A percentile compares a stretch with the other conserved stretches of the same genome.
These are phyloP conservation scores for Creolimax fragrantissima DNA, from an alignment of 78 protist genomes.

Conservation along the genomic window DNA sequence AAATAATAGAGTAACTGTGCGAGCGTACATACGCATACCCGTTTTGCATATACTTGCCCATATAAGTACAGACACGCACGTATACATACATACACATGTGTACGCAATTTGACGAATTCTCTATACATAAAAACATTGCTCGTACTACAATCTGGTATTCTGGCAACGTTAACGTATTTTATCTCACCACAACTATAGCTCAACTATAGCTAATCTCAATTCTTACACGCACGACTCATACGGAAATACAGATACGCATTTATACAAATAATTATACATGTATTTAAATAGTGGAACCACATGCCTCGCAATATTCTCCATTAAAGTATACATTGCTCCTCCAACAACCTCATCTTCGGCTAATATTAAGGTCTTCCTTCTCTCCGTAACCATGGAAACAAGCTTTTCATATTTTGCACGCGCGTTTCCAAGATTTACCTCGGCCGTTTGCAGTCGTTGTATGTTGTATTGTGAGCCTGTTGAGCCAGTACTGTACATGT, in stretches of 20 bases:
- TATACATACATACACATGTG: not conserved
- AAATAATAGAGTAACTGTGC: too few species aligned
- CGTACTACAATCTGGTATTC: too few species aligned
- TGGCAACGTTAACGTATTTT: too few species aligned
- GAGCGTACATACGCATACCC: too few species aligned
- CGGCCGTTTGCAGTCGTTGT: not conserved
- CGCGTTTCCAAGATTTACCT: not conserved
- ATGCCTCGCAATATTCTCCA: not conserved
- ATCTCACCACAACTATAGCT: too few species aligned
- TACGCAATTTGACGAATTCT: too few species aligned
- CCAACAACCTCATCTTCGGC: not conserved
- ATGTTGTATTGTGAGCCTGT: not conserved
- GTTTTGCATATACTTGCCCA: too few species aligned
- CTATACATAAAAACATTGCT: too few species aligned
- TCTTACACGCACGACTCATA: not conserved
- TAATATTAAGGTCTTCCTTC: not conserved
- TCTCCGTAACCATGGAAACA: not conserved
- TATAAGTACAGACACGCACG: not conserved
- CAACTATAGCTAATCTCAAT: too few species aligned
- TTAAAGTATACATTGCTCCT: not conserved
- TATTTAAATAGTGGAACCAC: not conserved
- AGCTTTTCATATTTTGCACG: not conserved
- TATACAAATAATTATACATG: not conserved
- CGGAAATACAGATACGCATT: not conserved
- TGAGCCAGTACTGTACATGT: not conserved